These are phyloP conservation scores for Lasiosphaeria ovina DNA, from an alignment of 495 filamentous ascomycete genomes.

Conservation along the genomic window DNA sequence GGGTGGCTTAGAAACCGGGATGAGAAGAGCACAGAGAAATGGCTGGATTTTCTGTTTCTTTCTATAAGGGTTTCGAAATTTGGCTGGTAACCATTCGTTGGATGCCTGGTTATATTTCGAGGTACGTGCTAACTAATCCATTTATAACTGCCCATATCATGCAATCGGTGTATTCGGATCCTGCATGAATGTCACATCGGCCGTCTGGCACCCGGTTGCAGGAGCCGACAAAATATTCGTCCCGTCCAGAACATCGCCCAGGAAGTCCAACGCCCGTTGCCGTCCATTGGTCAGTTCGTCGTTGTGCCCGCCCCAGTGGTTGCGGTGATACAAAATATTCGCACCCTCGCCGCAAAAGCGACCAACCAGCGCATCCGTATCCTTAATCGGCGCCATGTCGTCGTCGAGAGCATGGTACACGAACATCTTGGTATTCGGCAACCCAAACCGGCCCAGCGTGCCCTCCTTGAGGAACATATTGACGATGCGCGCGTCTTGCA, in stretches of 20 bases:
- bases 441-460: slow-evolving; percentile 41
- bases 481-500: slow-evolving; percentile 24
- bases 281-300: slow-evolving; percentile 28
- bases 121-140: no score
- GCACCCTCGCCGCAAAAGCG: slow-evolving; percentile 39
- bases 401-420: slow-evolving; percentile 52
- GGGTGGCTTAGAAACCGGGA: no score
- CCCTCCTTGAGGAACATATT: slow-evolving; percentile 33
- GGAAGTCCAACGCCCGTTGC: slow-evolving; percentile 24
- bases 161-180: slow-evolving; percentile 7
- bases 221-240: slow-evolving; percentile 7
- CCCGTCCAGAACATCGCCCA: slow-evolving; percentile 19
- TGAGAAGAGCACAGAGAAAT: no score
- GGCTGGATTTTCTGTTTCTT: no score
- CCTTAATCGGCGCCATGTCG: slow-evolving; percentile 42
- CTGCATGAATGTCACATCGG: slow-evolving; percentile 18
- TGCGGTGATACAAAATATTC: slow-evolving; percentile 45
- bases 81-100: no score
- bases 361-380: slow-evolving; percentile 44
- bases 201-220: slow-evolving; percentile 14
- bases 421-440: slow-evolving; percentile 46
- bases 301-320: slow-evolving; percentile 37
- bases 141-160: neutral
- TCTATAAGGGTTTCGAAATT: no score
- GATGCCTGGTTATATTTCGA: no score